phyloP scores from a whole-genome alignment of 140 eudicot genomes.

The Stevia rebaudiana region DNA sequence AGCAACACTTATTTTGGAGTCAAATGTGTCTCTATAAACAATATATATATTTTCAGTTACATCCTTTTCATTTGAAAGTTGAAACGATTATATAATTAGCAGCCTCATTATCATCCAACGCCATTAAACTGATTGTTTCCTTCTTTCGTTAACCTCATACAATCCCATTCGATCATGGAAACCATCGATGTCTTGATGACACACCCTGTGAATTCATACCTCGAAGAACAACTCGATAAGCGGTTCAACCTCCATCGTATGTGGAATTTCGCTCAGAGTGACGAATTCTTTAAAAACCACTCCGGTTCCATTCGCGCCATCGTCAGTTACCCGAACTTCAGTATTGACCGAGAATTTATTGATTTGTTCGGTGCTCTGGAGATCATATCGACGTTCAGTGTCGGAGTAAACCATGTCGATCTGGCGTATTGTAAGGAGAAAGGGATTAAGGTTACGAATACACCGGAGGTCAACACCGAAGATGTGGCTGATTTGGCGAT shows the following conservation, averaged over 20 bases:
- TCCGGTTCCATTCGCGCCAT: constrained; percentile 40
- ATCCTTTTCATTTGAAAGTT: no score
- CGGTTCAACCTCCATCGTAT: constrained; percentile 28
- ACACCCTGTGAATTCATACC: constrained; percentile 28
- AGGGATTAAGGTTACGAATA: constrained; percentile 52
- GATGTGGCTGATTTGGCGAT: constrained; percentile 64
- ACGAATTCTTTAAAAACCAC: constrained; percentile 22
- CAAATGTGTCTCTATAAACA: no score
- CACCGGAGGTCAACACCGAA: constrained; percentile 51
- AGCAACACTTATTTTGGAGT: no score
- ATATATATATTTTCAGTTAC: no score
- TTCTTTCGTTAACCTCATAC: not conserved
- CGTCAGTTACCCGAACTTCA: constrained; percentile 31
- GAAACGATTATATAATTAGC: no score
- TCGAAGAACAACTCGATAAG: constrained; percentile 29
- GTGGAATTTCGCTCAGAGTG: constrained; percentile 15
- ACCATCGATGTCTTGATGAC: constrained; percentile 35
- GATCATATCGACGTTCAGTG: constrained; percentile 46
- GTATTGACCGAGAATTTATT: constrained; percentile 36
- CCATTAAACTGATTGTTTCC: no score
- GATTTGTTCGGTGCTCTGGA: constrained; percentile 45
- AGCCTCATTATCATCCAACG: no score
- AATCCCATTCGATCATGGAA: constrained; percentile 18
- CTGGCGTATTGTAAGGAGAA: constrained; percentile 46
- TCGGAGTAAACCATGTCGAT: constrained; percentile 54